A percentile compares a stretch with the other conserved stretches of the same genome.
These are phyloP conservation scores for Rutstroemia sp. DNA, from an alignment of 2,329 filamentous ascomycete species.

Conservation along the genomic window DNA sequence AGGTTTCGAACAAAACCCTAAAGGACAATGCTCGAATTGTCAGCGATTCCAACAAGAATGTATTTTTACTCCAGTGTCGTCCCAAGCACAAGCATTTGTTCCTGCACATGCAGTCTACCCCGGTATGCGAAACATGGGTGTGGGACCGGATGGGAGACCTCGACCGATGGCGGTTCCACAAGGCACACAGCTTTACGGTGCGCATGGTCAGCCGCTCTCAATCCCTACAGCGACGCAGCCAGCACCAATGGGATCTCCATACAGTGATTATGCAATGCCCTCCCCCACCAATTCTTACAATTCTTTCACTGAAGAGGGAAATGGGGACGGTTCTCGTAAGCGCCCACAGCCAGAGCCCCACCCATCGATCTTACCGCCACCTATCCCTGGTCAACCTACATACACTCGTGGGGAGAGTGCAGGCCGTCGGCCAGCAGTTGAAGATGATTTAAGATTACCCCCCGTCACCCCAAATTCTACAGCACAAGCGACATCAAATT, in stretches of 20 bases:
- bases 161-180: constrained; percentile 25
- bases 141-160: constrained; percentile 29
- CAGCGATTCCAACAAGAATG: constrained; percentile 69
- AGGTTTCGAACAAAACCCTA: constrained; percentile 63
- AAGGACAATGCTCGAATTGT: constrained; percentile 68
- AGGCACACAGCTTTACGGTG: constrained; percentile 31
- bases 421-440: constrained; percentile 20
- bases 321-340: constrained; percentile 24
- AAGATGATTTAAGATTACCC: constrained; percentile 29
- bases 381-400: constrained; percentile 27
- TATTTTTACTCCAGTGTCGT: constrained; percentile 69
- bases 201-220: constrained; percentile 33
- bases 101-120: constrained; percentile 62
- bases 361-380: constrained; percentile 31
- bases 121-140: constrained; percentile 38
- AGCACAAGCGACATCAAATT: constrained; percentile 20
- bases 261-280: constrained; percentile 27
- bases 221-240: constrained; percentile 20
- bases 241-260: constrained; percentile 19
- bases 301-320: constrained; percentile 19
- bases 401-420: constrained; percentile 22
- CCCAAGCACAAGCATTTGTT: constrained; percentile 67
- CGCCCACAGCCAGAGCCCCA: constrained; percentile 30
- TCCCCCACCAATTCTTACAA: constrained; percentile 29
- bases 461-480: constrained; percentile 26